Base-by-base conservation (phyloP, 805 yeast genomes). In the Suhomyces sp. region DNA sequence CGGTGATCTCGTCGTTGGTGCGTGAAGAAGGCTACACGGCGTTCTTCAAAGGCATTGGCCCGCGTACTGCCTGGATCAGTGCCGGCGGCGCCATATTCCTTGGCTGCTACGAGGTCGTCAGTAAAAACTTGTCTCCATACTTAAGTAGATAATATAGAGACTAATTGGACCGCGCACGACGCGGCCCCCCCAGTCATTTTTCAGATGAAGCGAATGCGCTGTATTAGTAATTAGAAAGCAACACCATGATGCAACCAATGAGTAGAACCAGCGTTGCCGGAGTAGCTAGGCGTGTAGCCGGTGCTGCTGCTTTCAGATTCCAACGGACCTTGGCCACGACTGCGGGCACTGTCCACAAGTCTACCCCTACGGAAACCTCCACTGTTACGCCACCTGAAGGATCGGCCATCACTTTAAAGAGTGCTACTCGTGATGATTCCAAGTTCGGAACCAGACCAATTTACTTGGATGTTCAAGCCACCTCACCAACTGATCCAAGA, bases 31-130 rank as follows among this genome's bases (percentile, higher is more conserved):
- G 97, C 0, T 71, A 75, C 41, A 59, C 66, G 6, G 90, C 87
- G 0, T 90, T 94, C 59, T 81, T 83, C 65, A 81, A 81, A 47
- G 99, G 99, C 12, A 79, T 93, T 26, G 97, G 96, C 0, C 98
- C 99, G 4, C 80, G 99, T 67, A 92, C 97, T 0, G 78, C 88
- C 83, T 94, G 99, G 99, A 93, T 94, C 53, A 86, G 96, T 72
- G 94, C 96, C 4, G 99, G 99, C 19, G 99, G 99, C 27, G 97
- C 98, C 15, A 91, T 96, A 15, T 94, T 96, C 74, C 75, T 94
- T 52, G 99, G 99, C 4, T 89, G 90, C 51, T 94, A 94, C 65
- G 99, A 96, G 70, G 69, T 85, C 22, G 87, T 83, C 9, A 78
- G 76, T 57, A 64, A 77, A 8, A 57, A 65, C n/a, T 64, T 77